These are phyloP conservation scores for Dryadomyces sulphureus DNA, from an alignment of 2,329 filamentous ascomycete species.

Conservation along the genomic window DNA sequence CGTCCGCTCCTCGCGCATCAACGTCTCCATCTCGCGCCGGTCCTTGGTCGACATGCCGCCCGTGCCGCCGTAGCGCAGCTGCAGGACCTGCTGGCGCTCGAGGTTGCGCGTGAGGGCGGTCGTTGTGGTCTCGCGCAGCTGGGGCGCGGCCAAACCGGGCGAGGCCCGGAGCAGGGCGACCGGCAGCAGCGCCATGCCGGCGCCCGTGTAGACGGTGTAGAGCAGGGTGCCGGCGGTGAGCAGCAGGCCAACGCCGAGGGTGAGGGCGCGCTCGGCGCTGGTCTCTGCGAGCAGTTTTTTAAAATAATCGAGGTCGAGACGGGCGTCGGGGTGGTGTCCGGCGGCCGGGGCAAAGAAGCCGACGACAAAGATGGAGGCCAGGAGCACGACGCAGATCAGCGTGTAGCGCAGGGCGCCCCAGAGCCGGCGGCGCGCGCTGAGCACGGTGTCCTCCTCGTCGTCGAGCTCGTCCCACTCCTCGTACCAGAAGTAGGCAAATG, in stretches of 20 bases:
- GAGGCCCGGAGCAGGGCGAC: slow-evolving; percentile 86
- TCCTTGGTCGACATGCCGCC: slow-evolving; percentile 72
- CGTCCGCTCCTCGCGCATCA: slow-evolving; percentile 83
- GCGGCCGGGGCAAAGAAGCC: slow-evolving; percentile 88
- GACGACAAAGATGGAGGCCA: slow-evolving; percentile 72
- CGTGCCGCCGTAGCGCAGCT: slow-evolving; percentile 64
- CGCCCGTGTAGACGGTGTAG: slow-evolving; percentile 78
- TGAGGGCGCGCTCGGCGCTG: slow-evolving; percentile 81
- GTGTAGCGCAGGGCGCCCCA: slow-evolving; percentile 88
- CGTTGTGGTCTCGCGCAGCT: slow-evolving; percentile 60
- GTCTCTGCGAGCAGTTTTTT: slow-evolving; percentile 71
- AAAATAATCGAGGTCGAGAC: slow-evolving; percentile 83
- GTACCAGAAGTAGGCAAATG: slow-evolving; percentile 96
- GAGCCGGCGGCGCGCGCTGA: slow-evolving; percentile 56
- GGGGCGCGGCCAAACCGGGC: slow-evolving; percentile 69
- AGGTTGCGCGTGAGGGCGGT: slow-evolving; percentile 75
- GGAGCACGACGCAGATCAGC: slow-evolving; percentile 63
- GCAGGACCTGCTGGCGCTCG: slow-evolving; percentile 82
- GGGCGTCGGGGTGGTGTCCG: slow-evolving; percentile 40
- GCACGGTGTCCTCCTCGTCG: slow-evolving; percentile 59
- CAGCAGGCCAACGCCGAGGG: slow-evolving; percentile 78
- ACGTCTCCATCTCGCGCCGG: slow-evolving; percentile 70
- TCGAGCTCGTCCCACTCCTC: slow-evolving; percentile 94
- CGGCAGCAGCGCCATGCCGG: slow-evolving; percentile 77
- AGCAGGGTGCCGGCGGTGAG: slow-evolving; percentile 75